Evolutionary conservation across 805 yeast genomes (phyloP), one percentile per base, ranked within the genome.

Genomic region (Sungouiozyma intestinalis): DNA sequence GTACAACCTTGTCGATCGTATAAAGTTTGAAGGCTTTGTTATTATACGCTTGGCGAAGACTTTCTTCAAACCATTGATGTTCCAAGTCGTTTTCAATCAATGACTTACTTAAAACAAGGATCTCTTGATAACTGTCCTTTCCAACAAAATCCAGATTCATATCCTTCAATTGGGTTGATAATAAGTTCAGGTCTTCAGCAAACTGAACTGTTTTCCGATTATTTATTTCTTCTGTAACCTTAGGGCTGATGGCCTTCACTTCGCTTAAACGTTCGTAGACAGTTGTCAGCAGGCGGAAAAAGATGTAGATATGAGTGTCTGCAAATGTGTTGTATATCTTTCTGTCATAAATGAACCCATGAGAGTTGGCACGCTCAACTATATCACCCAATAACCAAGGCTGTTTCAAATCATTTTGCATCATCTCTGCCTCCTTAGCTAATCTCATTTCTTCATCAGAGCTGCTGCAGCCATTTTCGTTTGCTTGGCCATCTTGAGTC

Each of bases 21-120:
- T 87, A 90, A 43, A 92, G 65, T 60, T 86, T 86, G 68, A 84
- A 92, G 0, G 97, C 98, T 47, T 80, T 81, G 65, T 90, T 92
- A 55, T 92, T 76, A 67, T 84, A 92, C 0, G 94, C 96, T 68
- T 90, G 97, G 48, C 99, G 85, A 45, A 92, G 65, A 15, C 95
- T 76, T 63, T 92, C 98, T 66, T 92, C 99, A 61, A 84, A 94
- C 82, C 87, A 80, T 62, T 82, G 92, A 48, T 85, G 94, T 56
- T 92, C 99, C 39, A 92, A 65, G 32, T 86, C 92, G 21, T 95
- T 95, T 50, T 85, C 92, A 49, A 92, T 81, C 40, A 86, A 68
- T 48, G 77, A 75, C 49, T 77, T 85, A 45, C 94, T 76, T 43
- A 92, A 69, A 2, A 67, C 69, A 45, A 92, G 67, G n/a, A 86